phyloP scores from a whole-genome alignment of 208 protist species.

The Trypanosoma melophagium region DNA sequence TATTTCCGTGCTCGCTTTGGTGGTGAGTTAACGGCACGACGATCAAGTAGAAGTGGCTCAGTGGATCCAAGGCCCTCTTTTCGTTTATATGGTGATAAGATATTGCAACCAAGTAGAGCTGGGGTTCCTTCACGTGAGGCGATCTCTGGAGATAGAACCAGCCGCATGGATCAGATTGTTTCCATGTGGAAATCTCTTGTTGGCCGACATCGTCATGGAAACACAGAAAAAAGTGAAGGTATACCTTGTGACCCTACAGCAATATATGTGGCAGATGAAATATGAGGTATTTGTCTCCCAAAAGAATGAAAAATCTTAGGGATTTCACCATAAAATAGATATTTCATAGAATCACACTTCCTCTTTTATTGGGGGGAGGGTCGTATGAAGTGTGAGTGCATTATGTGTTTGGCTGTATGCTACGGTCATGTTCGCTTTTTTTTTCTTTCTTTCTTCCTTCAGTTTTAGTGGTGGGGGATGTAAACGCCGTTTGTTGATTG shows the following conservation, averaged over 20 bases:
- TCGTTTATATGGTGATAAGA: not conserved
- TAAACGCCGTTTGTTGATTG: not conserved
- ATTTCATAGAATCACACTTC: not conserved
- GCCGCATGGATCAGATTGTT: conserved; percentile 54
- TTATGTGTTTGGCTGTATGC: not conserved
- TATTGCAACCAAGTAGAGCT: not conserved
- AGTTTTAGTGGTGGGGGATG: no score
- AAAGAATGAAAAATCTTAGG: not conserved
- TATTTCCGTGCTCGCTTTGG: conserved; percentile 52
- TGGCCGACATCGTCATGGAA: conserved; percentile 40
- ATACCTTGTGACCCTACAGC: not conserved
- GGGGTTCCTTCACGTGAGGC: not conserved
- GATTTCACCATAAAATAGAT: not conserved
- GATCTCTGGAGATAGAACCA: conserved; percentile 28
- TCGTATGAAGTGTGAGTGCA: not conserved
- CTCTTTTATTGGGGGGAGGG: not conserved
- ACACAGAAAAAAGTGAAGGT: not conserved
- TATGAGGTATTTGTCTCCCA: not conserved
- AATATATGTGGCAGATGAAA: conserved; percentile 8
- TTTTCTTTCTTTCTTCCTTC: no score
- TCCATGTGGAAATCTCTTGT: conserved; percentile 67
- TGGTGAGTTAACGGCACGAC: conserved; percentile 42
- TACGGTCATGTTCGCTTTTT: no score
- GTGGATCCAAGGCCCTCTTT: conserved; percentile 21
- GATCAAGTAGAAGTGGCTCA: not conserved